Base-by-base conservation (phyloP, 2,329 filamentous ascomycete species). In the Scedosporium apiospermum region DNA sequence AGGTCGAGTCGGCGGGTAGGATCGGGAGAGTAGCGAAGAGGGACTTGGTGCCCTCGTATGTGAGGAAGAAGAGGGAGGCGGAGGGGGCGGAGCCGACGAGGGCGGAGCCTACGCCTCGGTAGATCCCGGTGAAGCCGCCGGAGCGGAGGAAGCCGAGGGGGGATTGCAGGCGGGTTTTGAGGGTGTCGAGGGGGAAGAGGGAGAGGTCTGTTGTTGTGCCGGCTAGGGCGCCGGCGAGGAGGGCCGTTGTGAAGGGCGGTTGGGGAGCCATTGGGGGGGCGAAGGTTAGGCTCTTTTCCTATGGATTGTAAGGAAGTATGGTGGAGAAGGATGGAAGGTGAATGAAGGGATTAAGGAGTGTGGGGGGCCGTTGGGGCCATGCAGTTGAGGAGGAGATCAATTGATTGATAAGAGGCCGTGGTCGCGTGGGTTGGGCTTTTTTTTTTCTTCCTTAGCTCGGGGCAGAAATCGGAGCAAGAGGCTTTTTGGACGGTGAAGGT, bases 91-190 rank as follows among this genome's bases (percentile, higher is more conserved):
- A 96, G 34, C 96, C 95, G 63, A 97, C 88, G 60, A 98, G 80
- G 0, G 93, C 92, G 63, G 87, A 91, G 58, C 93, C 95, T 16
- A 99, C 86, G 72, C 95, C 95, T 57, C 90, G 88, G 80, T 99
- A 99, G 69, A 98, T 91, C 65, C 93, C 93, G 59, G 83, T 83
- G 82, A 98, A 93, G 71, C 93, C 93, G 72, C 95, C 93, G 2
- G 88, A 87, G 63, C 89, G 82, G 71, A 91, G 86, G 80, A 96
- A 92, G 73, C 88, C 87, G 63, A 82, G 74, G 58, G 84, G 84
- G 66, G 92, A 91, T 78, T 99, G 95, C 6, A 99, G 90, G 16
- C 95, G 92, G 53, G 96, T 99, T 79, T 99, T 99, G 72, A 99
- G 88, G 0, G 95, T 99, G 83, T 99, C 96, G 81, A 99, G 91